phyloP scores from a whole-genome alignment of 2,329 filamentous ascomycete genomes.

The Lojkania enalia region DNA sequence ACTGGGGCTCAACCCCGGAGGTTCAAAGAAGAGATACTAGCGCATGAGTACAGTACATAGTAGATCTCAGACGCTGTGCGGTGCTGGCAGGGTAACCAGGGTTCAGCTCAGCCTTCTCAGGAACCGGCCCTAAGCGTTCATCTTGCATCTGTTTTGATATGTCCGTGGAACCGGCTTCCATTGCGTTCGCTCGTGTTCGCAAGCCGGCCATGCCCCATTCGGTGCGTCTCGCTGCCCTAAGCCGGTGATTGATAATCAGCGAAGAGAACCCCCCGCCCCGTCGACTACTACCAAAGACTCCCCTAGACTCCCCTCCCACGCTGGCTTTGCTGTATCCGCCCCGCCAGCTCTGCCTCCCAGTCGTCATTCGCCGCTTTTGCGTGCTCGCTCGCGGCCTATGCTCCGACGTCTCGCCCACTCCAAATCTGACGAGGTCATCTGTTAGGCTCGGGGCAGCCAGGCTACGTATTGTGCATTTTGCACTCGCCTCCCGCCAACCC shows the following conservation, averaged over 20 bases:
- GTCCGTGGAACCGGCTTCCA: constrained; percentile 16
- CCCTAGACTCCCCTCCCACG: no score
- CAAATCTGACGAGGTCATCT: constrained; percentile 22
- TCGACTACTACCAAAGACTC: no score
- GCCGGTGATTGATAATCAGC: constrained; percentile 17
- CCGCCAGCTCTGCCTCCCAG: constrained; percentile 15
- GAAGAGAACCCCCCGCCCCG: neutral
- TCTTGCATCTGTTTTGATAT: neutral
- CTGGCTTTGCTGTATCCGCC: no score
- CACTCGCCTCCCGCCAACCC: constrained; percentile 11
- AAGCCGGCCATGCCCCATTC: constrained; percentile 16
- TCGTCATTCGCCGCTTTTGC: constrained; percentile 19
- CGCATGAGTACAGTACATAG: no score
- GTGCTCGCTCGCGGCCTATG: constrained; percentile 8
- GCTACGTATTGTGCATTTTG: constrained; percentile 21
- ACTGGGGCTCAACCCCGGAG: no score
- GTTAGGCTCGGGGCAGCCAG: constrained; percentile 11
- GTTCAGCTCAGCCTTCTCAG: neutral
- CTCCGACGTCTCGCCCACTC: constrained; percentile 16
- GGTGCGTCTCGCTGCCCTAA: constrained; percentile 14
- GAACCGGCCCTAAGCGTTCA: neutral
- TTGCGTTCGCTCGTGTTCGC: constrained; percentile 13
- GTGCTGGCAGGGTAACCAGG: constrained; percentile 6
- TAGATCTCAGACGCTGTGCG: constrained; percentile 4
- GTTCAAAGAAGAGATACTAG: no score